Conservation (phyloP, 2,329 filamentous ascomycete genomes). For the Neurospora crassa region DNA sequence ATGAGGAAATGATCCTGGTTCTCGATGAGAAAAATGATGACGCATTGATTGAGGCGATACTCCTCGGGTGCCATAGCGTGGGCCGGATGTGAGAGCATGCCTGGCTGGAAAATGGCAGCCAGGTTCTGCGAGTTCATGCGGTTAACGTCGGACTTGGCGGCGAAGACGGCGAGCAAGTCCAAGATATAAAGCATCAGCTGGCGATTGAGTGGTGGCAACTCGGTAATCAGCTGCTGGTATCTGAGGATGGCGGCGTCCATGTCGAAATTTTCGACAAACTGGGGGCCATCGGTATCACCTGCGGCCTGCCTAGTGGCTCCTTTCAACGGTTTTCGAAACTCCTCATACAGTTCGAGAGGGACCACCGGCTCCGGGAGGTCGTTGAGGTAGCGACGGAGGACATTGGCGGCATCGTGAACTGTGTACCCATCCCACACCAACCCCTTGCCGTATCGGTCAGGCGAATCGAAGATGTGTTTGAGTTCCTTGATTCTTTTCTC, state of each 20-base stretch:
- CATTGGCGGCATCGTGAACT: conserved; percentile 95
- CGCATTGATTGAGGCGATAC: conserved; percentile 91
- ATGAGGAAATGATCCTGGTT: conserved; percentile 98
- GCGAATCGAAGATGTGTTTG: conserved; percentile 84
- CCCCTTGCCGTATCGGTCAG: conserved; percentile 91
- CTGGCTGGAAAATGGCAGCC: conserved; percentile 94
- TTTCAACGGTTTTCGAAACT: conserved; percentile 76
- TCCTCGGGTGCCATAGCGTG: conserved; percentile 95
- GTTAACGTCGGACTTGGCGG: conserved; percentile 92
- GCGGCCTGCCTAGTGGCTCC: conserved; percentile 63
- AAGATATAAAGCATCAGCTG: conserved; percentile 93
- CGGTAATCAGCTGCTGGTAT: conserved; percentile 87
- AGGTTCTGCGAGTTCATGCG: conserved; percentile 94
- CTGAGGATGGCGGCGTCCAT: conserved; percentile 64
- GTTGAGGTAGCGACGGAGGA: conserved; percentile 89
- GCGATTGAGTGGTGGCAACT: conserved; percentile 84
- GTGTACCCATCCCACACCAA: conserved; percentile 96
- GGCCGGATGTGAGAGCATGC: conserved; percentile 83
- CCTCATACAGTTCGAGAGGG: conserved; percentile 83
- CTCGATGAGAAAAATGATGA: conserved; percentile 94
- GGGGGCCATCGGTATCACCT: conserved; percentile 56
- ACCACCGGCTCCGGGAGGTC: conserved; percentile 95
- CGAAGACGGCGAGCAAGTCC: conserved; percentile 91
- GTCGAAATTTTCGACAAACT: conserved; percentile 66
- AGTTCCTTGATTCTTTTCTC: conserved; percentile 98